phyloP scores from a whole-genome alignment of 352 stramenopile genomes.

The Phytophthora sp. region DNA sequence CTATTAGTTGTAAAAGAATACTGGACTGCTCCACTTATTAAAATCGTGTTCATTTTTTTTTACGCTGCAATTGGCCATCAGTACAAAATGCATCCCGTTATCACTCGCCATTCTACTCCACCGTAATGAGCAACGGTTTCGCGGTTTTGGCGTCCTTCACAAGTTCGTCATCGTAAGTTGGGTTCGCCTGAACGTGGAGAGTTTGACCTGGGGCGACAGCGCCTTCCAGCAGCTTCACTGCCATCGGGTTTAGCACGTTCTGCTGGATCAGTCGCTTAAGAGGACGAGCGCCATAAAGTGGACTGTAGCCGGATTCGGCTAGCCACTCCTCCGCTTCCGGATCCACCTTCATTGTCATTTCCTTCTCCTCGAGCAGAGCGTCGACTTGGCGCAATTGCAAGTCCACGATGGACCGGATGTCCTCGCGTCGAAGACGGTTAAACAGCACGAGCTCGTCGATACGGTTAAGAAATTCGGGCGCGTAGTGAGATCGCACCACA shows the following conservation, averaged over 20 bases:
- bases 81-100: background rate
- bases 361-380: slow-evolving; percentile 89
- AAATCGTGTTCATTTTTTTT: too few species aligned
- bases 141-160: slow-evolving; percentile 40
- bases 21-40: too few species aligned
- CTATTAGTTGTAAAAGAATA: too few species aligned
- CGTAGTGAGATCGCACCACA: slow-evolving; percentile 94
- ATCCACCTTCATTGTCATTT: slow-evolving; percentile 92
- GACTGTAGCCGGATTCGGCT: slow-evolving; percentile 94
- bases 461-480: slow-evolving; percentile 98
- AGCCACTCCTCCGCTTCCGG: slow-evolving; percentile 93
- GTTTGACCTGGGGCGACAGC: slow-evolving; percentile 80
- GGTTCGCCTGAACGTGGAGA: slow-evolving; percentile 74
- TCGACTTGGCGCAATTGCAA: slow-evolving; percentile 94
- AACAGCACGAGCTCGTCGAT: slow-evolving; percentile 99
- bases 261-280: slow-evolving; percentile 97
- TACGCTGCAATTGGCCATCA: background rate
- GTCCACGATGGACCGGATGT: slow-evolving; percentile 95
- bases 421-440: slow-evolving; percentile 91
- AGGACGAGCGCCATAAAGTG: slow-evolving; percentile 95
- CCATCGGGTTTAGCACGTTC: slow-evolving; percentile 95
- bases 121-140: slow-evolving; percentile 44
- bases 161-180: slow-evolving; percentile 58
- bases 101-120: slow-evolving; percentile 18
- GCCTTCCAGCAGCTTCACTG: slow-evolving; percentile 89